These are phyloP conservation scores for Xylaria scruposa DNA, from an alignment of 495 filamentous ascomycete species.

Conservation along the genomic window DNA sequence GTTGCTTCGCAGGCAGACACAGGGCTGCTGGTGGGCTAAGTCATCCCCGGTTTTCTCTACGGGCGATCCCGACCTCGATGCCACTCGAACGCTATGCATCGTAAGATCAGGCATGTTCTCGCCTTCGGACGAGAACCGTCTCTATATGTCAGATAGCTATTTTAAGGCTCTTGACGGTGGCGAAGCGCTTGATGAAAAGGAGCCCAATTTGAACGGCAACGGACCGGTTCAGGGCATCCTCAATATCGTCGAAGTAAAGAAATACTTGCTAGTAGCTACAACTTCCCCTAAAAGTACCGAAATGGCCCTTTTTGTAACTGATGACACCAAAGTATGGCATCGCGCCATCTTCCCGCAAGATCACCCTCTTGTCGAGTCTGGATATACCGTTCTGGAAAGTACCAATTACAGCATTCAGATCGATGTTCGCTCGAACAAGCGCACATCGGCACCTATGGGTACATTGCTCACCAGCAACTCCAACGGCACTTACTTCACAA, in stretches of 20 bases:
- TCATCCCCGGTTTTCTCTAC: constrained; percentile 74
- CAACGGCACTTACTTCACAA: constrained; percentile 92
- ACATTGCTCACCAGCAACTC: constrained; percentile 92
- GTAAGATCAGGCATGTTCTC: constrained; percentile 70
- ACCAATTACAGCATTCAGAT: constrained; percentile 97
- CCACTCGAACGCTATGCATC: constrained; percentile 79
- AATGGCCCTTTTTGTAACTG: constrained; percentile 81
- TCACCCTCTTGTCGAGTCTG: constrained; percentile 76
- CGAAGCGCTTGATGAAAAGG: constrained; percentile 61
- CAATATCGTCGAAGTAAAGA: constrained; percentile 79
- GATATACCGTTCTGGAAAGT: constrained; percentile 92
- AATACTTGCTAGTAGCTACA: constrained; percentile 83
- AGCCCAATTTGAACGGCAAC: constrained; percentile 76
- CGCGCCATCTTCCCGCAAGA: constrained; percentile 83
- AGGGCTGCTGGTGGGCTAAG: constrained; percentile 84
- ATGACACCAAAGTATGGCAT: constrained; percentile 85
- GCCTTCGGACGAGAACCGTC: constrained; percentile 67
- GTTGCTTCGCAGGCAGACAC: constrained; percentile 65
- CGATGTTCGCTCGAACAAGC: constrained; percentile 77
- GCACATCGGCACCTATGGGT: constrained; percentile 72
- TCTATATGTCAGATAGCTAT: constrained; percentile 80
- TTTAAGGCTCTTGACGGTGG: constrained; percentile 61
- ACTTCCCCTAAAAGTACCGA: constrained; percentile 81
- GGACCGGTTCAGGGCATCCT: constrained; percentile 75
- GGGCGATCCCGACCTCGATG: constrained; percentile 61